Evolutionary conservation across 305 asterid species (phyloP).

Genomic region (Caryopteris hybrid): DNA sequence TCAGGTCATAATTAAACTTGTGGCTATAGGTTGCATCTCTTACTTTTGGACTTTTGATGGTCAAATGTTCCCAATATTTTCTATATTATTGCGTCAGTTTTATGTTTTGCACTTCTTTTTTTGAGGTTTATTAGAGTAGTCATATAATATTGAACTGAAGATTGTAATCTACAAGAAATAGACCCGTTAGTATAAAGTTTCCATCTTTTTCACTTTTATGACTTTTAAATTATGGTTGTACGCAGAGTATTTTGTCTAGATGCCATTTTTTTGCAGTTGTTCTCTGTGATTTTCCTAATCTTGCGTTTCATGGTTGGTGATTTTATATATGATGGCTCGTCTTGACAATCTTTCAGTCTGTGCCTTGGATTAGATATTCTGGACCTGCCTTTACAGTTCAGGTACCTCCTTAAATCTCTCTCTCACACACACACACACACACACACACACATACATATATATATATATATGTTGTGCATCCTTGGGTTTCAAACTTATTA

Average conservation of each 20-base stretch:
- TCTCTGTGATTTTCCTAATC: not conserved
- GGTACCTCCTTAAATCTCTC: not conserved
- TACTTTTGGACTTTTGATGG: conserved; percentile 4
- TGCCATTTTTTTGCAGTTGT: conserved; percentile 3
- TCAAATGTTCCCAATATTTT: not conserved
- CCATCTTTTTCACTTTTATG: not conserved
- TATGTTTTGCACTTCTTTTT: conserved; percentile 1
- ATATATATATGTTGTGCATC: not conserved
- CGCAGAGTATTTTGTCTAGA: not conserved
- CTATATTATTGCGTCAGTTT: not conserved
- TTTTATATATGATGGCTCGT: not conserved
- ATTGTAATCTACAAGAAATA: not conserved
- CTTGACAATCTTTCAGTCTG: conserved; percentile 9
- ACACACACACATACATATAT: not conserved
- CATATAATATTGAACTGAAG: not conserved
- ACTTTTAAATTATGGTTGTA: not conserved
- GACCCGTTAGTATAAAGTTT: conserved; percentile 3
- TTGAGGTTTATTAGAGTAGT: not conserved
- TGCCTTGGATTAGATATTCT: conserved; percentile 3
- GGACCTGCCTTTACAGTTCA: conserved; percentile 12
- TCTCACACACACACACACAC: not conserved
- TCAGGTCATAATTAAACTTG: not conserved
- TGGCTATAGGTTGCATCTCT: not conserved
- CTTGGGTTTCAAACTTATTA: not conserved
- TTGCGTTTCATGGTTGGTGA: conserved; percentile 6